phyloP scores from a whole-genome alignment of 768 basidiomycete genomes.

The Zangia roseola region DNA sequence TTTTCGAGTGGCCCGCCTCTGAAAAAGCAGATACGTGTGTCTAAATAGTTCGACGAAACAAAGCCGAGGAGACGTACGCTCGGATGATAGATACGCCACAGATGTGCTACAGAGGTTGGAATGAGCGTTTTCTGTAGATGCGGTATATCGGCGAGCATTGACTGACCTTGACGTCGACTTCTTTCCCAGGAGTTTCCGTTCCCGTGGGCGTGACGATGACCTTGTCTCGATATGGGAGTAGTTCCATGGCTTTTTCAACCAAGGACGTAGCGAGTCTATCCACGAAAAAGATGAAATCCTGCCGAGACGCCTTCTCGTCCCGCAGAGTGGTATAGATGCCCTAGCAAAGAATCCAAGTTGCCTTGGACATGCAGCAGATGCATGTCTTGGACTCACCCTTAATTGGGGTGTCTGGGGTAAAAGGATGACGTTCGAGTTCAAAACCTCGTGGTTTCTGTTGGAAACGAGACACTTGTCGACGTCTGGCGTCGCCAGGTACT shows the following conservation, averaged over 20 bases:
- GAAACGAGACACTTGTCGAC: slow-evolving; percentile 35
- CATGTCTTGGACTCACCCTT: slow-evolving; percentile 44
- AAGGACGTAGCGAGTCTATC: slow-evolving; percentile 84
- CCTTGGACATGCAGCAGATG: background rate
- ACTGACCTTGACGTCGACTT: slow-evolving; percentile 57
- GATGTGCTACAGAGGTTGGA: slow-evolving; percentile 47
- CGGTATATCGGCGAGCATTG: background rate
- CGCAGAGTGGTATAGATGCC: slow-evolving; percentile 89
- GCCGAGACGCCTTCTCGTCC: slow-evolving; percentile 62
- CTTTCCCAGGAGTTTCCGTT: slow-evolving; percentile 55
- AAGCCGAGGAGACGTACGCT: slow-evolving; percentile 52
- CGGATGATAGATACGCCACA: slow-evolving; percentile 90
- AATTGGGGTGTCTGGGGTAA: slow-evolving; percentile 81
- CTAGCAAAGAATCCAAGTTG: slow-evolving; percentile 37
- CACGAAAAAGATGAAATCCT: slow-evolving; percentile 92
- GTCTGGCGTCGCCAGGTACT: slow-evolving; percentile 60
- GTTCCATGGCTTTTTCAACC: slow-evolving; percentile 79
- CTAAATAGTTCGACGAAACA: background rate
- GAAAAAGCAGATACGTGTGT: background rate
- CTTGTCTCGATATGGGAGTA: slow-evolving; percentile 69
- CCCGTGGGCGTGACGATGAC: slow-evolving; percentile 68
- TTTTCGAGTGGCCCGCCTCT: slow-evolving; percentile 90
- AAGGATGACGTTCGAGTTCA: slow-evolving; percentile 58
- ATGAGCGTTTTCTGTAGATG: background rate
- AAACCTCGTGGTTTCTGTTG: slow-evolving; percentile 41